A percentile compares a stretch with the other conserved stretches of the same genome.
These are phyloP conservation scores for Paecilomyces sp. DNA, from an alignment of 2,329 filamentous ascomycete genomes.

Conservation along the genomic window DNA sequence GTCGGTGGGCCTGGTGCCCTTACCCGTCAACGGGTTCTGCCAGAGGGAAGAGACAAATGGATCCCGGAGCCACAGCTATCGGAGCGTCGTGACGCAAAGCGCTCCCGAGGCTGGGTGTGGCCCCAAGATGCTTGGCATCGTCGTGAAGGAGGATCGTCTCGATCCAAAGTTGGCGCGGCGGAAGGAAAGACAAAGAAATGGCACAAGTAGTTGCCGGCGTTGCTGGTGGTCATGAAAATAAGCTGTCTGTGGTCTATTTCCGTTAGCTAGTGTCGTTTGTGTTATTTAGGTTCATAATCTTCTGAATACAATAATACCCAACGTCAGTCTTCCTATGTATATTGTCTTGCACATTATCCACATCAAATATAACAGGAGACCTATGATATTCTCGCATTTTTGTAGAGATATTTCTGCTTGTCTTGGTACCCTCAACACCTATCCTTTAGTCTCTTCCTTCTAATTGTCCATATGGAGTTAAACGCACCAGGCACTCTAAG, in stretches of 20 bases:
- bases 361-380: too few species aligned
- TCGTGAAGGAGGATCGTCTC: conserved; percentile 39
- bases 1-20: conserved; percentile 52
- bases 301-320: not conserved
- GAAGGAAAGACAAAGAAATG: conserved; percentile 25
- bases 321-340: too few species aligned
- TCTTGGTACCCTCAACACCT: too few species aligned
- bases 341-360: too few species aligned
- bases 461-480: too few species aligned
- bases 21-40: conserved; percentile 48
- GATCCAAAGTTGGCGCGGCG: conserved; percentile 14
- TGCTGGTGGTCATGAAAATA: not conserved
- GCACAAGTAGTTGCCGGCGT: conserved; percentile 21
- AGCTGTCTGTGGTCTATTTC: conserved; percentile 10
- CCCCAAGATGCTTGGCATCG: conserved; percentile 55
- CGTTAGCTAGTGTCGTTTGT: conserved; percentile 1
- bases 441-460: too few species aligned
- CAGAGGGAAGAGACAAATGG: conserved; percentile 52
- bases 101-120: conserved; percentile 55
- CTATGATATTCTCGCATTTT: too few species aligned
- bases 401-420: too few species aligned
- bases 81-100: conserved; percentile 56
- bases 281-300: not conserved
- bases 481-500: too few species aligned
- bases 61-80: conserved; percentile 53